These are phyloP conservation scores for Clonostachys chloroleuca DNA, from an alignment of 2,329 filamentous ascomycete species.

Conservation along the genomic window DNA sequence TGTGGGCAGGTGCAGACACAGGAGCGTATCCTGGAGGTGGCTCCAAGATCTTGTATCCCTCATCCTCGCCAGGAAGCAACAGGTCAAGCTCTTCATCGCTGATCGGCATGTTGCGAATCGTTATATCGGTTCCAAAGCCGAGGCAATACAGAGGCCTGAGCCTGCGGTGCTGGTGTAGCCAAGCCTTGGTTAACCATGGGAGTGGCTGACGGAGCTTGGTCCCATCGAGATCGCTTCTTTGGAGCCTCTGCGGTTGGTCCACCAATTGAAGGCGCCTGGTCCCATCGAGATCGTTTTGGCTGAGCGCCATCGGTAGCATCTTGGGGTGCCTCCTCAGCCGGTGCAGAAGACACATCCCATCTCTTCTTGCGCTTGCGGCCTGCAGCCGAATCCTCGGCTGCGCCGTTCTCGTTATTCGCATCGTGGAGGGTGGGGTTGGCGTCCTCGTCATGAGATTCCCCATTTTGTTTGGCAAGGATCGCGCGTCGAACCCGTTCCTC, in stretches of 20 bases:
- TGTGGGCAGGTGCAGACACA: slow-evolving; percentile 70
- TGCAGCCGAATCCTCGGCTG: slow-evolving; percentile 56
- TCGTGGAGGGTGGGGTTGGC: slow-evolving; percentile 74
- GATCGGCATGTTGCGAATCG: slow-evolving; percentile 72
- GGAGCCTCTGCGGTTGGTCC: slow-evolving; percentile 53
- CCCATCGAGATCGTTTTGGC: slow-evolving; percentile 80
- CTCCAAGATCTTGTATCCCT: slow-evolving; percentile 89
- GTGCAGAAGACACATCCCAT: slow-evolving; percentile 70
- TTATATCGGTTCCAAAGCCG: slow-evolving; percentile 79
- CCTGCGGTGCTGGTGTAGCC: slow-evolving; percentile 72
- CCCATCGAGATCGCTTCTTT: slow-evolving; percentile 85
- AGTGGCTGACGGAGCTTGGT: slow-evolving; percentile 79
- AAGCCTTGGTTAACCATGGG: slow-evolving; percentile 71
- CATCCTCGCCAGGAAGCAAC: slow-evolving; percentile 80
- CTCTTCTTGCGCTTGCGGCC: slow-evolving; percentile 86
- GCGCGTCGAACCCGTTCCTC: slow-evolving; percentile 80
- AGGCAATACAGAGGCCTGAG: slow-evolving; percentile 48
- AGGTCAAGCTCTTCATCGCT: slow-evolving; percentile 93
- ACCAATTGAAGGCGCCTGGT: slow-evolving; percentile 64
- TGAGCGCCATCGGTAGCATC: slow-evolving; percentile 54
- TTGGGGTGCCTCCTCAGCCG: slow-evolving; percentile 27
- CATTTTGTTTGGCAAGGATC: slow-evolving; percentile 72
- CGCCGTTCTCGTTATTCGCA: slow-evolving; percentile 68
- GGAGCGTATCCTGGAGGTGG: slow-evolving; percentile 91
- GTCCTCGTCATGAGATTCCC: slow-evolving; percentile 52